phyloP scores from a whole-genome alignment of 768 basidiomycete species.

The Clathrus columnatus region DNA sequence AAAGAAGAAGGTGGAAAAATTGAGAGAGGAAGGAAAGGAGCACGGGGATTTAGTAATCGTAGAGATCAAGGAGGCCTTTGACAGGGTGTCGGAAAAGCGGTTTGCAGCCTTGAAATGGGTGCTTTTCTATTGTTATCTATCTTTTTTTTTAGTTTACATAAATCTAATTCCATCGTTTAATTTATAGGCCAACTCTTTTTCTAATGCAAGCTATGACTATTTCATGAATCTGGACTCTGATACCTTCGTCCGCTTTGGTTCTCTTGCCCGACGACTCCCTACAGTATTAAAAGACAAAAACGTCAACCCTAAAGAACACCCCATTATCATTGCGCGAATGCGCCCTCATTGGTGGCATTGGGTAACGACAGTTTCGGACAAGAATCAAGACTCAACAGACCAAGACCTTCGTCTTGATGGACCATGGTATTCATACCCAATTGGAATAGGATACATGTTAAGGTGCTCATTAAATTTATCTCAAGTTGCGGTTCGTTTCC shows the following conservation, averaged over 20 bases:
- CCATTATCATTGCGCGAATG: neutral
- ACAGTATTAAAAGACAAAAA: neutral
- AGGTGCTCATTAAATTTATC: neutral
- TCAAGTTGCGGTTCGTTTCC: neutral
- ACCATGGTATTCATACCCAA: neutral
- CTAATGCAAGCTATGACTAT: neutral
- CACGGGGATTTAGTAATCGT: neutral
- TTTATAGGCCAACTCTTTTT: neutral
- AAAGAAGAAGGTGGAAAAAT: neutral
- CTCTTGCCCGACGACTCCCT: neutral
- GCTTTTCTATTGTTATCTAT: neutral
- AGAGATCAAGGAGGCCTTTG: neutral
- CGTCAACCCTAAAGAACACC: neutral
- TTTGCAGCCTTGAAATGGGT: neutral
- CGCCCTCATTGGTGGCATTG: neutral
- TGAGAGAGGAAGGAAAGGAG: neutral
- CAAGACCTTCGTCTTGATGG: neutral
- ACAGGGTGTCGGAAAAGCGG: neutral
- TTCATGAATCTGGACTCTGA: slow-evolving; percentile 1
- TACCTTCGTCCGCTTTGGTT: neutral
- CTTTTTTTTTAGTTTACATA: neutral
- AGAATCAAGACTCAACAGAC: neutral
- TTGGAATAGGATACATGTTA: neutral
- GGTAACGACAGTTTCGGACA: neutral
- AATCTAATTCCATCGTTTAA: neutral